These are phyloP conservation scores for Cladosporium sp. DNA, from an alignment of 2,329 filamentous ascomycete genomes.

Conservation along the genomic window DNA sequence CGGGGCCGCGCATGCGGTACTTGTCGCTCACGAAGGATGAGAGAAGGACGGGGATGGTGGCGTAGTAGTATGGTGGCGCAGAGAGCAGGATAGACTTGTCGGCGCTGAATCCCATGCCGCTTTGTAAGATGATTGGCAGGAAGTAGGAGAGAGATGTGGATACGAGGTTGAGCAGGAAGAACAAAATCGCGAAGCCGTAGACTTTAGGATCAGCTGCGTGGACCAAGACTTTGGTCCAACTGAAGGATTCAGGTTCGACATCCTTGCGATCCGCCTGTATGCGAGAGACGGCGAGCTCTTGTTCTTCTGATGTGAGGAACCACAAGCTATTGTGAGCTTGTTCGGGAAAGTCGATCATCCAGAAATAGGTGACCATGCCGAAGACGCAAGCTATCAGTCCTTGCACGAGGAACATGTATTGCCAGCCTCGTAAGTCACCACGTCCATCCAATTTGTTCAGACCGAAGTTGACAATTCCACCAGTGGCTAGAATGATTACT, in stretches of 20 bases:
- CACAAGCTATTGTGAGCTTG: constrained; percentile 52
- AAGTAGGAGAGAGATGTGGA: constrained; percentile 64
- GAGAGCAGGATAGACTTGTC: constrained; percentile 55
- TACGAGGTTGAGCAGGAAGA: constrained; percentile 64
- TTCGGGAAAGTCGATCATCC: constrained; percentile 68
- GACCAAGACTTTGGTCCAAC: constrained; percentile 50
- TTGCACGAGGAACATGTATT: constrained; percentile 67
- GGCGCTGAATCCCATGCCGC: constrained; percentile 43
- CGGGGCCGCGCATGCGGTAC: constrained; percentile 56
- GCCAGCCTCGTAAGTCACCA: constrained; percentile 57
- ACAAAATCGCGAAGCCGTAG: constrained; percentile 61
- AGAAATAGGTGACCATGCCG: constrained; percentile 61
- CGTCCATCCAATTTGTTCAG: constrained; percentile 60
- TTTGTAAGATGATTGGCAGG: constrained; percentile 47
- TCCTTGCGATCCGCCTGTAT: constrained; percentile 61
- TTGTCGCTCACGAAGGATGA: constrained; percentile 61
- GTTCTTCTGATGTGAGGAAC: constrained; percentile 56
- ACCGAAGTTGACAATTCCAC: constrained; percentile 64
- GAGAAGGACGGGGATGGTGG: constrained; percentile 59
- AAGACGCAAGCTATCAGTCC: constrained; percentile 56
- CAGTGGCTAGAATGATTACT: constrained; percentile 62
- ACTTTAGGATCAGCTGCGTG: constrained; percentile 59
- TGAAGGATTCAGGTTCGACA: constrained; percentile 53
- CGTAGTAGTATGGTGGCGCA: constrained; percentile 65
- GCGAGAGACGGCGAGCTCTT: constrained; percentile 51